Evolutionary conservation across 106 monocot species (phyloP), one percentile per base, ranked within the genome.

Genomic region (Acorus gramineus): DNA sequence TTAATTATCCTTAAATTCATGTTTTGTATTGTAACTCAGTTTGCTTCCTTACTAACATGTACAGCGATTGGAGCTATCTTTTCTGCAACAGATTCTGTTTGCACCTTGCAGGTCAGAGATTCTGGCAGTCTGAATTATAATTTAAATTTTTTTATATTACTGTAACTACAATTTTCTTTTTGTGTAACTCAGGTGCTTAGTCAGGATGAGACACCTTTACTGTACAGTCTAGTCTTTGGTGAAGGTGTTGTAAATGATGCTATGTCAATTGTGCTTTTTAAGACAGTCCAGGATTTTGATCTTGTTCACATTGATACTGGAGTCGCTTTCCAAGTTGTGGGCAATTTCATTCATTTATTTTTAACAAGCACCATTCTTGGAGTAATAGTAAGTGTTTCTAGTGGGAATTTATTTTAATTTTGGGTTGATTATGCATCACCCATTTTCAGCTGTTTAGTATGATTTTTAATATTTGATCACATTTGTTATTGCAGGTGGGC

Each of bases 161-260:
- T 45, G 14, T 3, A 47, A 56, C 42, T 61, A 4, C 11, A 63
- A 42, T 12, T 52, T 12, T 48, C 28, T 65, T 66, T 64, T 13
- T 6, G 51, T 64, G 11, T 8, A 50, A 59, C 60, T 72, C 61
- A 98, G 96, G 85, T 98, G 57, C 85, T 98, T 74, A 88, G 84
- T 78, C 96, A 98, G 64, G 96, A 98, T 73, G 96, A 98, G 72
- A 98, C 96, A 11, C 96, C 96, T 44, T 71, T 98, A 12, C 81
- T 98, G 42, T 98, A 98, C 63, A 91, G 91, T 47, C 69, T 98
- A 71, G 96, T 98, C 44, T 98, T 98, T 69, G 96, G 96, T 8
- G 96, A 98, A 81, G 96, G 96, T 66, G 96, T 98, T 51, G 91
- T 98, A 11, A 98, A 98, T 76, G 96, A 98, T 81, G 96, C 96